Evolutionary conservation across 768 basidiomycete genomes (phyloP).

Genomic region (Galerina marginata): DNA sequence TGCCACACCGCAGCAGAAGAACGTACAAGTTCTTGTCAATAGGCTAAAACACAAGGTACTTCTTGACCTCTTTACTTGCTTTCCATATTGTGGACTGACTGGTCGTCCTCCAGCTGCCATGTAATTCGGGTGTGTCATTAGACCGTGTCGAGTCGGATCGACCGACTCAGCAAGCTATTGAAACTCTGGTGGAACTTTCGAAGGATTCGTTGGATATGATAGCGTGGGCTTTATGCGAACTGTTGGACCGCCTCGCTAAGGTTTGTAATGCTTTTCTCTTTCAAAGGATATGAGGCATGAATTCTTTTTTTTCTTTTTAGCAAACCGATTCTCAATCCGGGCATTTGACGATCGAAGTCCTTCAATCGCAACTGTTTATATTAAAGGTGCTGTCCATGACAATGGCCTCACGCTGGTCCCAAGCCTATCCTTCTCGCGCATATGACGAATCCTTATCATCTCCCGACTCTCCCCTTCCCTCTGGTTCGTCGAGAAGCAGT

Average conservation of each 20-base stretch:
- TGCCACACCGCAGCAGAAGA: conserved; percentile 78
- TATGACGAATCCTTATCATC: conserved; percentile 42
- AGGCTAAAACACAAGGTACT: conserved; percentile 82
- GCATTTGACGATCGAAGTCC: conserved; percentile 65
- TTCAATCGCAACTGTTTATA: conserved; percentile 87
- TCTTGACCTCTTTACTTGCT: conserved; percentile 7
- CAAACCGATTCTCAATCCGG: conserved; percentile 58
- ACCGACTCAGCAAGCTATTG: conserved; percentile 76
- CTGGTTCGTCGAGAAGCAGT: conserved; percentile 32
- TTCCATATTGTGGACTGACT: neutral
- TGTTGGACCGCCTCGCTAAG: conserved; percentile 79
- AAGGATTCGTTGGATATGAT: conserved; percentile 81
- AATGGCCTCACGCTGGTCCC: conserved; percentile 77
- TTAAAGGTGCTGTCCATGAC: conserved; percentile 81
- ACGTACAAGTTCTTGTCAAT: conserved; percentile 79
- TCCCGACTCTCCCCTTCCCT: conserved; percentile 44
- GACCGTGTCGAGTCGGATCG: conserved; percentile 77
- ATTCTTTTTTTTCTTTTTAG: conserved; percentile 30
- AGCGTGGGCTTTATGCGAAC: conserved; percentile 75
- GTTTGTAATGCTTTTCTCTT: conserved; percentile 41
- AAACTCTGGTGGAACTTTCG: conserved; percentile 81
- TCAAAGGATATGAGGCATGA: neutral
- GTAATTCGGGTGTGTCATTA: conserved; percentile 77
- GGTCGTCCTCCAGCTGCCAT: conserved; percentile 68
- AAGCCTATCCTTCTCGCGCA: conserved; percentile 43